Evolutionary conservation across 2,329 filamentous ascomycete species (phyloP), one percentile per base, ranked within the genome.

Genomic region (Fusarium hainanense): DNA sequence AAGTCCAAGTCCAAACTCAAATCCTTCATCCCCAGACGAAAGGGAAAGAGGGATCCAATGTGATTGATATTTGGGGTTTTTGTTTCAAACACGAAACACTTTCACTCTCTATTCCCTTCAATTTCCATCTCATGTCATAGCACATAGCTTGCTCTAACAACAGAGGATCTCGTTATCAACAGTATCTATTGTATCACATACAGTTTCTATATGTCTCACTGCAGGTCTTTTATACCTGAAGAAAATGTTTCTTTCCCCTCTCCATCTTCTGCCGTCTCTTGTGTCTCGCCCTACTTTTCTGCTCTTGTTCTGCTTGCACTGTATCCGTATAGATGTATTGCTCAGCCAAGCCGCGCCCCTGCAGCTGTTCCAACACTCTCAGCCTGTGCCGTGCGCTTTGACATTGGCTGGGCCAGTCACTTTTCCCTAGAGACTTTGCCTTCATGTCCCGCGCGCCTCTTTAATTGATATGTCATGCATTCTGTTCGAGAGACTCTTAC

Each of bases 351-450:
- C 37, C 65, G 30, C 61, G 61, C 66, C 67, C 63, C 58, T 68
- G 65, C 63, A 63, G 51, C 32, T 40, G 20, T 47, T 47, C 52
- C 52, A 50, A 48, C 28, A 28, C 28, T 28, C 66, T 49, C 63
- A 70, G 49, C 44, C 61, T 60, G 61, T 70, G 48, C 62, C 66
- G 66, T 69, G 52, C 52, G 66, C 66, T 69, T 67, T 70, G 66
- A 65, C 62, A 42, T 58, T 52, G 52, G 54, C 21, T 47, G 51
- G 52, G 13, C n/a, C 20, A 51, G 23, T 23, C 34, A 11, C 18
- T 51, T 41, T 49, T 55, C 13, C 14, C 42, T 40, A 51, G 25
- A 34, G 28, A 21, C 14, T 11, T 7, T 23, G 44, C n/a, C n/a
- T 18, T 27, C 32, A 9, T 55, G 59, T 69, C 49, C 50, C 49